Evolutionary conservation across 768 basidiomycete species (phyloP).

Genomic region (Amanita subjunquillea): DNA sequence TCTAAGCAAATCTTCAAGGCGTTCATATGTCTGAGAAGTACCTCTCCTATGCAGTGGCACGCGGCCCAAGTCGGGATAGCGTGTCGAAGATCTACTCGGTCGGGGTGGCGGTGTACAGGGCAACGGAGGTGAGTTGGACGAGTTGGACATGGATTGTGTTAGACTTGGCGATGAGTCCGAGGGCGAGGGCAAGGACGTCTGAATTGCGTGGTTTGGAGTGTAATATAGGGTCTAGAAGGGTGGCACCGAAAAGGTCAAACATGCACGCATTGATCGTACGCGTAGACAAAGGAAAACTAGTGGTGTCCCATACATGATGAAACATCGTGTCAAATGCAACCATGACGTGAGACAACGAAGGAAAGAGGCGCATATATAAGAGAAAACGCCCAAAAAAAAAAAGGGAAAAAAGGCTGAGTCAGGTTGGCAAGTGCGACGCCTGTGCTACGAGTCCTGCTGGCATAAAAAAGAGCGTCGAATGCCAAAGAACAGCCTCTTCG

Average conservation of each 20-base stretch:
- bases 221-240: background rate
- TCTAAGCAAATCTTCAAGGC: slow-evolving; percentile 73
- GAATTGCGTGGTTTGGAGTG: background rate
- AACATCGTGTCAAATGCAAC: background rate
- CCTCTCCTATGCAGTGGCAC: slow-evolving; percentile 73
- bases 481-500: background rate
- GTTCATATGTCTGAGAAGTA: slow-evolving; percentile 72
- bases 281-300: background rate
- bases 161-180: slow-evolving; percentile 27
- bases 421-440: background rate
- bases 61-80: slow-evolving; percentile 48
- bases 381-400: background rate
- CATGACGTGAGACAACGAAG: background rate
- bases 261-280: background rate
- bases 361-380: background rate
- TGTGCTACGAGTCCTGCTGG: background rate
- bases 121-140: slow-evolving; percentile 30
- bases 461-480: background rate
- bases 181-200: slow-evolving; percentile 17
- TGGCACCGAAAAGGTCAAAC: background rate
- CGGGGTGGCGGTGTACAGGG: slow-evolving; percentile 32
- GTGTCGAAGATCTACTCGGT: slow-evolving; percentile 27
- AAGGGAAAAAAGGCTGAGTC: background rate
- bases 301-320: background rate
- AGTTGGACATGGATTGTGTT: slow-evolving; percentile 30